Base-by-base conservation (phyloP, 495 filamentous ascomycete species). In the Aspergillus kassunensis region DNA sequence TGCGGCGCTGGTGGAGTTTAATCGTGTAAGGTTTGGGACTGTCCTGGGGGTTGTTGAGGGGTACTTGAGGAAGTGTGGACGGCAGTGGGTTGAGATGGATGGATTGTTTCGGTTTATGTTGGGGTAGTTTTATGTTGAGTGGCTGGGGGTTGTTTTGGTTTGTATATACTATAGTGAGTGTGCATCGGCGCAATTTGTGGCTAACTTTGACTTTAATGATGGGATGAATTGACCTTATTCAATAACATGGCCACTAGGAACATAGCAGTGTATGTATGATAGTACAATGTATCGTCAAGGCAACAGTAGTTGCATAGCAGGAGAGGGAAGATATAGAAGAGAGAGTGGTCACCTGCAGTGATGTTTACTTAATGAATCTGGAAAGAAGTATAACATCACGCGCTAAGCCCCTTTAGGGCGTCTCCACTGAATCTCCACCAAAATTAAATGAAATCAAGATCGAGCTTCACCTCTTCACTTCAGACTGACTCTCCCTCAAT, bases 1-100 rank as follows among this genome's bases (percentile, higher is more conserved):
- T 25, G 67, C 76, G 11, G 84, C 84, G 29, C 76, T 97, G 57
- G 89, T 81, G 23, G 87, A 88, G 62, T 82, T 87, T 65, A 97
- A 97, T 66, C 73, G 86, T 25, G 74, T 72, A 29, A 68, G 90
- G 60, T 97, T 97, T 65, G 80, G 60, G 15, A 89, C 87, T 7
- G 72, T 91, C 40, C 84, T 79, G 70, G 79, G 76, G 1, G 84
- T 88, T n/a, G 90, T 95, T 10, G 89, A 90, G 53, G 83, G 69
- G 63, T 95, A 97, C 72, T 68, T 98, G 68, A 89, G 89, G 64
- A 93, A 90, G 76, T 96, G 90, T 75, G 93, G 95, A 29, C 76
- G 91, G 65, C 87, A 88, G 70, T 97, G 90, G 90, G 93, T 98
- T 48, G 88, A 88, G 51, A 98, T 97, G 93, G 90, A 92, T 69